Evolutionary conservation across 768 basidiomycete genomes (phyloP), one percentile per base, ranked within the genome.

Genomic region (Lactarius pseudohatsudake): DNA sequence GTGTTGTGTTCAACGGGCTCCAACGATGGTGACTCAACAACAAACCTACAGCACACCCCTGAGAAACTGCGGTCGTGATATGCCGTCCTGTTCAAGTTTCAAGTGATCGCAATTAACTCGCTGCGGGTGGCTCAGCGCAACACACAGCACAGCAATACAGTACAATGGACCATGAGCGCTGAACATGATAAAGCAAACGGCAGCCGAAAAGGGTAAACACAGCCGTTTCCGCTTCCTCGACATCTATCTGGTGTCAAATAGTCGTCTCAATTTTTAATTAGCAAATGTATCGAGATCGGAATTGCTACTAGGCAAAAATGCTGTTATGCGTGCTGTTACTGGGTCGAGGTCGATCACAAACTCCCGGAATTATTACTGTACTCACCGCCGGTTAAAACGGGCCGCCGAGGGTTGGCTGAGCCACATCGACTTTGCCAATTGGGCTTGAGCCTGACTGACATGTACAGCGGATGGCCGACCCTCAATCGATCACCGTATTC

Each of bases 141-240:
- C 20, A 56, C 30, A 54, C 56, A 62, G 50, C 45, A 61, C 45
- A 50, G 47, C 13, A 13, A 34, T 38, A 57, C 45, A 50, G 47
- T 26, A 22, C 34, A 47, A 53, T 38, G 45, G 61, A 47, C 28
- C 22, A 6, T 53, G 65, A 30, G 65, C 65, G 65, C 61, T 66
- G 65, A 62, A 62, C 38, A 26, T 28, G 61, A 57, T 40, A 2
- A 15, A 0, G 61, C 65, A 50, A 58, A 20, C 32, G 57, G 65
- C 50, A 62, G 58, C 65, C 65, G 61, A 66, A 60, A 54, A 64
- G 47, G 26, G 61, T 28, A n/a, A 61, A 38, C 32, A 34, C 38
- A 38, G 30, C 45, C 41, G 55, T 61, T 62, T 66, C 62, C 61
- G 65, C 26, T 62, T 40, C 2, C 36, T 66, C 47, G 40, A 53